These are phyloP conservation scores for Yarrowia yakushimensis DNA, from an alignment of 805 yeast species.

Conservation along the genomic window DNA sequence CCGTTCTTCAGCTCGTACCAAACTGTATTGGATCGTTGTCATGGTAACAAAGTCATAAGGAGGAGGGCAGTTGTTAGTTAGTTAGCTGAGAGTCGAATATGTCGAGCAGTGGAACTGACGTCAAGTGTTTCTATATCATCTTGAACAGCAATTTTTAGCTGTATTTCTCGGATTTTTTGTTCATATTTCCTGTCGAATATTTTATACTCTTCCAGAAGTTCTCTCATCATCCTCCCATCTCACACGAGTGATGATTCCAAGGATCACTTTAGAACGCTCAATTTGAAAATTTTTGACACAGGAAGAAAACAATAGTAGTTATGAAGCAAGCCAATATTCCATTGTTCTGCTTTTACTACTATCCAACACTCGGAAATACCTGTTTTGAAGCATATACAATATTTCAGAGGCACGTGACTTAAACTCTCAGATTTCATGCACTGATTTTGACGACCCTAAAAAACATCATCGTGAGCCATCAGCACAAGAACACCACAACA, in stretches of 20 bases:
- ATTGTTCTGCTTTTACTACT: background rate
- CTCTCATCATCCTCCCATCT: background rate
- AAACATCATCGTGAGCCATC: conserved; percentile 12
- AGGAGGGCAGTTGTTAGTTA: too few species aligned
- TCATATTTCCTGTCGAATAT: too few species aligned
- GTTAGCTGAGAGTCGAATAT: too few species aligned
- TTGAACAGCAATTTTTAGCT: background rate
- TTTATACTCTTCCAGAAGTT: background rate
- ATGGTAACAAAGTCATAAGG: background rate
- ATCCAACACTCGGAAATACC: too few species aligned
- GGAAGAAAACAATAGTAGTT: background rate
- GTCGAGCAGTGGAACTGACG: too few species aligned
- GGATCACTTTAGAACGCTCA: background rate
- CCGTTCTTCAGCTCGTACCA: background rate
- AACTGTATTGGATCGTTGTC: background rate
- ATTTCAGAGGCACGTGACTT: conserved; percentile 1
- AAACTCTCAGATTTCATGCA: background rate
- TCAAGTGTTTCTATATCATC: too few species aligned
- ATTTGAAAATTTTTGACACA: background rate
- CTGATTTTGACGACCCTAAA: background rate
- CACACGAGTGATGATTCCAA: background rate
- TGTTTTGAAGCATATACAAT: too few species aligned
- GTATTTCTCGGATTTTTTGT: background rate
- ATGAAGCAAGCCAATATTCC: too few species aligned
- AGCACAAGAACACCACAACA: background rate